Percentiles rank a stretch among this genome's conserved stretches.
These are phyloP conservation scores for Berberis vulgaris DNA, from an alignment of 164 flowering plant species.

Conservation along the genomic window DNA sequence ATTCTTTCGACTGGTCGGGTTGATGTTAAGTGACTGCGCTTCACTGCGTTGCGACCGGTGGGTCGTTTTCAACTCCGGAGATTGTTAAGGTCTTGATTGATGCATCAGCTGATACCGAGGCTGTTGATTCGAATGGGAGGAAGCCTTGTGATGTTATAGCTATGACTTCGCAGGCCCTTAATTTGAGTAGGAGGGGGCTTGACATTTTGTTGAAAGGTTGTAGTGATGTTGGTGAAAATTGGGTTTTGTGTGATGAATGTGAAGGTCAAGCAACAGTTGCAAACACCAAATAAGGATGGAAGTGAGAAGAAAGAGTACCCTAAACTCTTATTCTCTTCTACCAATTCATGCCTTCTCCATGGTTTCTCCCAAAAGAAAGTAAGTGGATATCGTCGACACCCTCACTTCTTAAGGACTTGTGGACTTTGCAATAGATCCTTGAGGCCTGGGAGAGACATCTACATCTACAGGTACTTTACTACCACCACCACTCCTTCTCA, in stretches of 20 bases:
- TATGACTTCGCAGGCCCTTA: slow-evolving; percentile 13
- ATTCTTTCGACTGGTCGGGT: slow-evolving; percentile 34
- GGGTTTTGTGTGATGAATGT: slow-evolving; percentile 12
- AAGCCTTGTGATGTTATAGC: slow-evolving; percentile 41
- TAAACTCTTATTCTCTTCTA: too few relatives aligned
- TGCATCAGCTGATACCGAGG: slow-evolving; percentile 44
- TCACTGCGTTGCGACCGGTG: slow-evolving; percentile 89
- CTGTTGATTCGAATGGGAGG: slow-evolving; percentile 47
- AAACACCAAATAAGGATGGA: slow-evolving; percentile 24
- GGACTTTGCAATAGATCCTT: too few relatives aligned
- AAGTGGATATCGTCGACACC: too few relatives aligned
- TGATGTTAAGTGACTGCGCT: slow-evolving; percentile 84
- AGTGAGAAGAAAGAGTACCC: slow-evolving; percentile 75
- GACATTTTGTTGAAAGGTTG: slow-evolving; percentile 53
- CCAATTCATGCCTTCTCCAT: too few relatives aligned
- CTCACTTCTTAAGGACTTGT: too few relatives aligned
- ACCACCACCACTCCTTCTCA: too few relatives aligned
- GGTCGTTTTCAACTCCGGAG: slow-evolving; percentile 38
- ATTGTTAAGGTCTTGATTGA: slow-evolving; percentile 48
- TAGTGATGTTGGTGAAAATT: neutral
- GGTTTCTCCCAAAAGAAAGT: too few relatives aligned
- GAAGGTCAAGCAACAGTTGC: slow-evolving; percentile 3
- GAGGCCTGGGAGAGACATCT: too few relatives aligned
- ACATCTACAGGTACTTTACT: too few relatives aligned
- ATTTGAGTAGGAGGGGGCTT: slow-evolving; percentile 17